A percentile compares a stretch with the other conserved stretches of the same genome.
These are phyloP conservation scores for Amanita molliuscula DNA, from an alignment of 768 basidiomycete genomes.

Conservation along the genomic window DNA sequence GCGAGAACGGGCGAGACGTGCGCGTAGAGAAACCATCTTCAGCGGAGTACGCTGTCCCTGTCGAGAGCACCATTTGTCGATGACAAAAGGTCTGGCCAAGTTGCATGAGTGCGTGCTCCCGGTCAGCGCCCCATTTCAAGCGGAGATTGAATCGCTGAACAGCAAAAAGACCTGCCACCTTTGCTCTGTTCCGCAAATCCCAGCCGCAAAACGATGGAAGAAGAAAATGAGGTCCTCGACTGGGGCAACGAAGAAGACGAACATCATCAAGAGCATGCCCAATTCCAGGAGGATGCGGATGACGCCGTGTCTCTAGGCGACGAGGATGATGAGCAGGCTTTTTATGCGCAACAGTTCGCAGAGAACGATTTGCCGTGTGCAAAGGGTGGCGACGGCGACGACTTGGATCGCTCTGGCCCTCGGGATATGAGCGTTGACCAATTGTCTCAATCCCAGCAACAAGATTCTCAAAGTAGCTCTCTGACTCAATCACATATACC, in stretches of 20 bases:
- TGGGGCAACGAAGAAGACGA: conserved; percentile 49
- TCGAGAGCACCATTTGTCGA: conserved; percentile 27
- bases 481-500: conserved; percentile 13
- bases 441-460: conserved; percentile 1
- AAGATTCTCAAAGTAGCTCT: background rate
- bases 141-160: conserved; percentile 14
- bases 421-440: background rate
- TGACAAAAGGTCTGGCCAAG: too few relatives aligned
- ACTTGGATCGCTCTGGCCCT: background rate
- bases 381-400: background rate
- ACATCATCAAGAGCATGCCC: conserved; percentile 17
- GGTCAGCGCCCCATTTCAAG: background rate
- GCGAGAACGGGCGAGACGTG: conserved; percentile 27
- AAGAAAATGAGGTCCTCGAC: conserved; percentile 61
- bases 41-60: conserved; percentile 24
- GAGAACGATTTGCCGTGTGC: background rate
- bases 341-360: conserved; percentile 21
- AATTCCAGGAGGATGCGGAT: conserved; percentile 19
- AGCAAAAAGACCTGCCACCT: background rate
- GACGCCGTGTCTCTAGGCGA: conserved; percentile 63
- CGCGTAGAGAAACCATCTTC: conserved; percentile 29
- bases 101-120: background rate
- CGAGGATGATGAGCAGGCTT: conserved; percentile 58
- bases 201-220: conserved; percentile 36
- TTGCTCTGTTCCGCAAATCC: conserved; percentile 9